Base-by-base conservation (phyloP, 1,284 basidiomycete genomes). In the Ustilago vetiveriae region DNA sequence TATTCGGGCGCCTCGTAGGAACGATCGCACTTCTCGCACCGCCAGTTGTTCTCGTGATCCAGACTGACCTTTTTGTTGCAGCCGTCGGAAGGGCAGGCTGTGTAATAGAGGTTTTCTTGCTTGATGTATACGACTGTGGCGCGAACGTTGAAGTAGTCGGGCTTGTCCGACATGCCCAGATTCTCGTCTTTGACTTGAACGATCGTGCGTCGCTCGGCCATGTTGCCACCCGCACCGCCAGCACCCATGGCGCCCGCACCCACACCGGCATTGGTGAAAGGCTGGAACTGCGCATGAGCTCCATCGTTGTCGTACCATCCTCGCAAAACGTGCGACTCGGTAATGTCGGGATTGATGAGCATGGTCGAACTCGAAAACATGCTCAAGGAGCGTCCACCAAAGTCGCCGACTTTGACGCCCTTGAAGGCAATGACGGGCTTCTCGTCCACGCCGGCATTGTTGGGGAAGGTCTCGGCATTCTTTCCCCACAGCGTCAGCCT, bases 401-500 rank as follows among this genome's bases (percentile, higher is more conserved):
- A 99, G 75, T 98, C 95, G 36, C 92, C 89, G 36, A 98, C 92
- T 83, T 91, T 94, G 76, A 93, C 92, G 21, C 92, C 91, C 84
- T 96, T 97, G 87, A 96, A 93, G 3, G 94, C 95, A 22, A 82
- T 58, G 38, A 82, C 75, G 3, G 79, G 79, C 63, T 76, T 79
- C 22, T 76, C 67, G 36, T 78, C 78, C 23, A 70, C 66, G 45
- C 69, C 76, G 6, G 70, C 58, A 16, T 73, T 72, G 43, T 68
- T 68, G 29, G 72, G 67, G 63, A 90, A 98, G 41, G 87, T 87
- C 80, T 98, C 94, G 2, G 95, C 96, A 81, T 92, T 90, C 82
- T 92, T 94, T 26, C 95, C 96, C 95, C 96, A 99, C 6, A 98
- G 85, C 3, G 96, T 98, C 69, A 98, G 82, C 26, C 92, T 88